Conservation (phyloP, 179 eudicot genomes). For the Carnegiea gigantea region DNA sequence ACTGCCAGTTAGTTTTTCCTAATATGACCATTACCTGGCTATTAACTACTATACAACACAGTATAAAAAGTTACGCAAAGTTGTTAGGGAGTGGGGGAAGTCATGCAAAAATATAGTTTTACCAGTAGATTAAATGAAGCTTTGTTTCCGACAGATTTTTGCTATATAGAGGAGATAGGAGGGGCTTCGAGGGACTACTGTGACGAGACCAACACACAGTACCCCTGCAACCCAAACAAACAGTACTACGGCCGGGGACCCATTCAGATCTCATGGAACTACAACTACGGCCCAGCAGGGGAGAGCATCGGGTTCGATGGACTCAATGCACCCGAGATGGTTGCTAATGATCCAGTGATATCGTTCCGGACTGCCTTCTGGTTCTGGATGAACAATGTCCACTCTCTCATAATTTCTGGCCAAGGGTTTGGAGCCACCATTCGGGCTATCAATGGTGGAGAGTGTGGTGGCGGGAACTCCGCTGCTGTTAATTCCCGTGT, state of each 20-base stretch:
- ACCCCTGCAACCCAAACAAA: constrained; percentile 21
- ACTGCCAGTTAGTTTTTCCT: too few relatives aligned
- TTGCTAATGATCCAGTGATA: constrained; percentile 13
- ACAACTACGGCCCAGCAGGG: constrained; percentile 31
- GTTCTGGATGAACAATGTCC: constrained; percentile 37
- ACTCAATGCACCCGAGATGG: constrained; percentile 25
- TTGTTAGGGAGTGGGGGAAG: too few relatives aligned
- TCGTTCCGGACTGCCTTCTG: constrained; percentile 30
- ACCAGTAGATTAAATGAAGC: neutral
- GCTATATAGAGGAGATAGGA: constrained; percentile 28
- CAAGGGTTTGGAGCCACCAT: constrained; percentile 33
- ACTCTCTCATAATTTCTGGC: constrained; percentile 10
- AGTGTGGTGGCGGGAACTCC: constrained; percentile 18
- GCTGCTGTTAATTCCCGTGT: constrained; percentile 26
- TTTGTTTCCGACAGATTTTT: constrained; percentile 25
- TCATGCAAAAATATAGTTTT: too few relatives aligned
- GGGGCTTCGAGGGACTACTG: constrained; percentile 23
- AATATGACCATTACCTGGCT: too few relatives aligned
- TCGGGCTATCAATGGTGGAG: constrained; percentile 25
- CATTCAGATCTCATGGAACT: constrained; percentile 28
- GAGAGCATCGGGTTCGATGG: constrained; percentile 30
- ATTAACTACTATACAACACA: too few relatives aligned
- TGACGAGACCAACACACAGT: constrained; percentile 8
- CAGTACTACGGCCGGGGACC: constrained; percentile 29
- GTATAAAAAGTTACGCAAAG: too few relatives aligned